Conservation (phyloP, 805 yeast species). For the Candida chilensis region DNA sequence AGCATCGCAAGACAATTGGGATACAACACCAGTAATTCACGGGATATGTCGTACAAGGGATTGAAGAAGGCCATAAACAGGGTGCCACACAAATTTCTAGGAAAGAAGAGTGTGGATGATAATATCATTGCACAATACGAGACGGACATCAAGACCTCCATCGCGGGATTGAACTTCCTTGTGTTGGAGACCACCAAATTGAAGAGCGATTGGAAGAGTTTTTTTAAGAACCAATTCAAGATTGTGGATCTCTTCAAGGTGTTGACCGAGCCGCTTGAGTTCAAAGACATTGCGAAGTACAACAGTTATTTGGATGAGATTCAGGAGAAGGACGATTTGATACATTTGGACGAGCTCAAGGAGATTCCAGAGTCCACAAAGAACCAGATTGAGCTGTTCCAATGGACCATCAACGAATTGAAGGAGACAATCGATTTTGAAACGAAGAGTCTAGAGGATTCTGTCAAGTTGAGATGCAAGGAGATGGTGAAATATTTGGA, state of each 20-base stretch:
- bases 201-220: slow-evolving; percentile 15
- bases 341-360: slow-evolving; percentile 12
- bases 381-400: slow-evolving; percentile 16
- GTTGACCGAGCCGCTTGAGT: slow-evolving; percentile 26
- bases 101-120: slow-evolving; percentile 24
- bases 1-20: too few species aligned
- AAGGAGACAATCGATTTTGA: slow-evolving; percentile 10
- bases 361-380: slow-evolving; percentile 14
- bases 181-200: slow-evolving; percentile 13
- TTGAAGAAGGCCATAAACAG: slow-evolving; percentile 21
- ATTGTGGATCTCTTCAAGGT: slow-evolving; percentile 17
- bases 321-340: slow-evolving; percentile 5
- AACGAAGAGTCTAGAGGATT: slow-evolving; percentile 11
- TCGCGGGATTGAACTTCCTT: slow-evolving; percentile 34
- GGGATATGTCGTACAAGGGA: slow-evolving; percentile 27
- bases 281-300: slow-evolving; percentile 19
- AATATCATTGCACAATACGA: slow-evolving; percentile 29
- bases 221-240: slow-evolving; percentile 21
- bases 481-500: slow-evolving; percentile 29
- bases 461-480: slow-evolving; percentile 20
- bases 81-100: slow-evolving; percentile 24
- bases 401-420: slow-evolving; percentile 11
- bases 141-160: slow-evolving; percentile 28
- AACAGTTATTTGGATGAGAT: slow-evolving; percentile 18
- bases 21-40: too few species aligned